A percentile compares a stretch with the other conserved stretches of the same genome.
phyloP scores from a whole-genome alignment of 371 early-diverging fungal genomes.

The Mucor sp. region DNA sequence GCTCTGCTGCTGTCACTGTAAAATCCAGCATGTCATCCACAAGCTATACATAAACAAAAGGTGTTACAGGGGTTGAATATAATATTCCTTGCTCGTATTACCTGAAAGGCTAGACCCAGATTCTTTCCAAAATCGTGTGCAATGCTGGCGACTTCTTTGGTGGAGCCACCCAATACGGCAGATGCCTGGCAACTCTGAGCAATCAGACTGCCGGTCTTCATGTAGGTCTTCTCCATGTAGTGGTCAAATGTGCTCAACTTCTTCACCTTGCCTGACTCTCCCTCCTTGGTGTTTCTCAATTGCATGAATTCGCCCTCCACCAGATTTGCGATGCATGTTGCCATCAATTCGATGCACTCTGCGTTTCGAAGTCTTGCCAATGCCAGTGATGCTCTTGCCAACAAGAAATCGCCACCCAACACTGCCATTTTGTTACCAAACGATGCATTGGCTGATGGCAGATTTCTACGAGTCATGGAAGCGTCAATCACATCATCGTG shows the following conservation, averaged over 20 bases:
- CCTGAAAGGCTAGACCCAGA: conserved; percentile 93
- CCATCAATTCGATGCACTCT: conserved; percentile 90
- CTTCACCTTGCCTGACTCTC: conserved; percentile 57
- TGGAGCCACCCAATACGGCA: conserved; percentile 78
- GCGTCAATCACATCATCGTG: conserved; percentile 96
- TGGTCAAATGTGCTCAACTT: conserved; percentile 65
- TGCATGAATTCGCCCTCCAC: conserved; percentile 99
- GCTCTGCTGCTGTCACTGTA: conserved; percentile 71
- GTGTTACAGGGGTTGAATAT: conserved; percentile 1
- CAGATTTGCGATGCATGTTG: conserved; percentile 89
- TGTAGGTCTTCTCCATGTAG: conserved; percentile 89
- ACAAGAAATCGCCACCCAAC: conserved; percentile 91
- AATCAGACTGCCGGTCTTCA: conserved; percentile 91
- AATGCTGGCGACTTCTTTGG: conserved; percentile 69
- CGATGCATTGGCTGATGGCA: conserved; percentile 77
- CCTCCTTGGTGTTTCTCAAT: conserved; percentile 69
- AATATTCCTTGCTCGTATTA: conserved; percentile 22
- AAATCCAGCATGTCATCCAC: conserved; percentile 95
- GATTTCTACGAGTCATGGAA: conserved; percentile 64
- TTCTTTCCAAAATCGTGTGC: conserved; percentile 86
- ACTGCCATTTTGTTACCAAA: conserved; percentile 98
- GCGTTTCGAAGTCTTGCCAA: conserved; percentile 85
- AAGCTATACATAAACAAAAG: conserved; percentile 50
- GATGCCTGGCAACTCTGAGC: conserved; percentile 88
- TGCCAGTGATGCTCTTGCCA: conserved; percentile 91